Conservation (phyloP, 371 early-diverging fungal species). For the Rhizopus delemar region DNA sequence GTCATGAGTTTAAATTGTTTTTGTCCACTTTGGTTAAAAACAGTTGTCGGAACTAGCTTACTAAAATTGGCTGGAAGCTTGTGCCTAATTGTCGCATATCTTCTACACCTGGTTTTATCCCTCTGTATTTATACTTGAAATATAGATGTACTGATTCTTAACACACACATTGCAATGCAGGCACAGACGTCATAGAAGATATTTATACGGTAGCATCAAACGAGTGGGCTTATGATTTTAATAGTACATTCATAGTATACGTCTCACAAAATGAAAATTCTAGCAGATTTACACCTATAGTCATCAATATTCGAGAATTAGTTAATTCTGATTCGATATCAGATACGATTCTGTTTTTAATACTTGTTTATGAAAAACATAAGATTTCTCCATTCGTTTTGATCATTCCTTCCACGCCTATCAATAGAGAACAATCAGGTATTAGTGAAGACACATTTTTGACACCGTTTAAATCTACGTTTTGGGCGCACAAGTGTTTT, state of each 20-base stretch:
- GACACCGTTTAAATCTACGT: conserved; percentile 11
- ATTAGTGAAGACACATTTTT: conserved; percentile 10
- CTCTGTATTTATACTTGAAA: conserved; percentile 5
- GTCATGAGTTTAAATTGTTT: conserved; percentile 9
- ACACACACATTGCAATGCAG: conserved; percentile 12
- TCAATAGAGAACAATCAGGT: conserved; percentile 11
- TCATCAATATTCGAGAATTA: conserved; percentile 17
- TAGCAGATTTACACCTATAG: conserved; percentile 21
- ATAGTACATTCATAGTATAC: conserved; percentile 19
- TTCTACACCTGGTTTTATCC: conserved; percentile 8
- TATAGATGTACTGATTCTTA: conserved; percentile 13
- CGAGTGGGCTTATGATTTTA: conserved; percentile 12
- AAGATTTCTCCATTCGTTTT: conserved; percentile 10
- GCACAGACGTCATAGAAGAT: conserved; percentile 13
- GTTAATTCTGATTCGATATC: conserved; percentile 22
- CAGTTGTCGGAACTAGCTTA: conserved; percentile 3
- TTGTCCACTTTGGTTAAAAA: conserved; percentile 3
- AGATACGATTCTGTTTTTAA: conserved; percentile 11
- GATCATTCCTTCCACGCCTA: conserved; percentile 5
- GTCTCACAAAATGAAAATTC: conserved; percentile 14
- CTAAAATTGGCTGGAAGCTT: conserved; percentile 5
- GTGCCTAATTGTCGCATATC: too few species aligned
- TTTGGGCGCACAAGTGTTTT: conserved; percentile 13
- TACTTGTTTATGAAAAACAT: not conserved
- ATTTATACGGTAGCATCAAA: conserved; percentile 13